Base-by-base conservation (phyloP, 2,329 filamentous ascomycete species). In the Colletotrichum musicola region DNA sequence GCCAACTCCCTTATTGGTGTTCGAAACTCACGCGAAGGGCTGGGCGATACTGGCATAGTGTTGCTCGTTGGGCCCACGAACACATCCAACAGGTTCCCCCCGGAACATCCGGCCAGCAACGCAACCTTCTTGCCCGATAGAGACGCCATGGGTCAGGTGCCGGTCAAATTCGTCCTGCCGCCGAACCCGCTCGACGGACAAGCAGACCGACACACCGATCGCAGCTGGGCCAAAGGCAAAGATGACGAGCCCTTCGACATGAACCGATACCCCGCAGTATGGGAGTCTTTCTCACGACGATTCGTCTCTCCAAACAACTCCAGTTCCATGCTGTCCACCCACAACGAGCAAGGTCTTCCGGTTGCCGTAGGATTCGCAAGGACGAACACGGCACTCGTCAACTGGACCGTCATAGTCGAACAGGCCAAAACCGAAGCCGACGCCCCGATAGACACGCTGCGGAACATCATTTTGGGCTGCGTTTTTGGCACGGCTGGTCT, bases 381-480 rank as follows among this genome's bases (percentile, higher is more conserved):
- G 12, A 89, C 92, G 0, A 85, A 88, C 61, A 93, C 86, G 5
- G 77, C 81, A 0, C 80, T 97, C 60, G 93, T 93, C 7, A 89
- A 95, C 74, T 98, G 95, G 95, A 89, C 93, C 5, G 82, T 98
- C 4, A 74, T 97, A 2, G 88, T 97, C 1, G 95, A 97, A 76
- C 91, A 96, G 77, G 84, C 89, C 2, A 89, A 89, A 71, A 77
- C 78, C 22, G 94, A 97, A 79, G 93, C 94, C 0, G 94, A 92
- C 81, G 83, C 85, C 7, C 92, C 94, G 0, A 94, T 97, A 65
- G 80, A 84, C 30, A 90, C 89, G 20, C 83, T 97, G n/a, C 89
- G 93, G 20, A 90, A 91, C 55, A 93, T 97, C 58, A 86, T 98
- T 1, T 80, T 97, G 2, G 93, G 89, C 5, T 97, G 93, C 70